phyloP scores from a whole-genome alignment of 2,329 filamentous ascomycete species.

The Penicillium sp. region DNA sequence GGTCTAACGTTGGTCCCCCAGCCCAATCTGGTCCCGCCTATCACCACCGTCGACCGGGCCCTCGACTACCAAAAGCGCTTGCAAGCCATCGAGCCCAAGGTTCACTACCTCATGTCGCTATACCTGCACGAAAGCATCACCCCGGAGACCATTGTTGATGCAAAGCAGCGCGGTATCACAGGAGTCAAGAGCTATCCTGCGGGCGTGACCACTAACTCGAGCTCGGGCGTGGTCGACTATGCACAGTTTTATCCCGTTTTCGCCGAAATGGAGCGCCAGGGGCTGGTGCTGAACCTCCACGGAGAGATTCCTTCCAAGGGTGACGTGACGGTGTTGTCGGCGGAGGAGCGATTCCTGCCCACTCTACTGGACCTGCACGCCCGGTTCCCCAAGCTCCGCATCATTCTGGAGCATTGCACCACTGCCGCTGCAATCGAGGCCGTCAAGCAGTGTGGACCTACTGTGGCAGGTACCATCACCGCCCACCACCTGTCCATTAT shows the following conservation, averaged over 20 bases:
- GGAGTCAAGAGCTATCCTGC: conserved; percentile 51
- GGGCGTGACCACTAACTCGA: conserved; percentile 56
- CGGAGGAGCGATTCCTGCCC: conserved; percentile 72
- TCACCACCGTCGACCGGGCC: conserved; percentile 57
- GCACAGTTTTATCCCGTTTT: conserved; percentile 57
- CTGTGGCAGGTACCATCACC: conserved; percentile 66
- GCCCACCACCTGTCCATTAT: conserved; percentile 80
- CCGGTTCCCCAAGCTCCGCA: conserved; percentile 58
- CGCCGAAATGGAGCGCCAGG: conserved; percentile 77
- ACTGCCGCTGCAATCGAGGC: conserved; percentile 74
- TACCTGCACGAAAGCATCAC: conserved; percentile 61
- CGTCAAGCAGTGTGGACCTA: conserved; percentile 68
- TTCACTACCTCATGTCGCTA: conserved; percentile 69
- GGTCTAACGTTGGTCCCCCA: conserved; percentile 23
- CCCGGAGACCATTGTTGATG: conserved; percentile 64
- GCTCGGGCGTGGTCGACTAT: conserved; percentile 44
- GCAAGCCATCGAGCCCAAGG: conserved; percentile 54
- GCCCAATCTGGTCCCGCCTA: conserved; percentile 61
- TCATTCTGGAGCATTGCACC: conserved; percentile 76
- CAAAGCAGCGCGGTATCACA: conserved; percentile 64
- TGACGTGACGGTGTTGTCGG: conserved; percentile 56
- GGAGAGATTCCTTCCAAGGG: conserved; percentile 54
- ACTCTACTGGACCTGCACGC: conserved; percentile 67
- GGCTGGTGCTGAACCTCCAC: conserved; percentile 86
- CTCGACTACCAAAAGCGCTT: conserved; percentile 61